These are phyloP conservation scores for Quillaja saponaria DNA, from an alignment of 306 rosid genomes.

Conservation along the genomic window DNA sequence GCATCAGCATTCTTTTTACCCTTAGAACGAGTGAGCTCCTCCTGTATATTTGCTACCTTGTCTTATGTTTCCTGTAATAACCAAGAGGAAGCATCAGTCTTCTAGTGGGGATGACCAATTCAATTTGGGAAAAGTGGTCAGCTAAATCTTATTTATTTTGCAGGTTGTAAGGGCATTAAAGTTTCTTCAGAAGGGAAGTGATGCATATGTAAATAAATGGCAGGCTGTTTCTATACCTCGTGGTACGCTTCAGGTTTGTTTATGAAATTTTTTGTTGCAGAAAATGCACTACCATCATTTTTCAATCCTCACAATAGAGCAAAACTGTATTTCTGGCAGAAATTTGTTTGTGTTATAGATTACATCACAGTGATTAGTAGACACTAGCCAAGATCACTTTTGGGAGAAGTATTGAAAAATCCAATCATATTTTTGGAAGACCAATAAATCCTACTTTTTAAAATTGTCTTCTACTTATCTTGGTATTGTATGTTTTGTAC, in stretches of 20 bases:
- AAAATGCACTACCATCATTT: constrained; percentile 7
- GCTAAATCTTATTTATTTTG: constrained; percentile 30
- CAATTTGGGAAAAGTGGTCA: constrained; percentile 25
- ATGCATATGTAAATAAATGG: constrained; percentile 70
- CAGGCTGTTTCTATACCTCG: constrained; percentile 82
- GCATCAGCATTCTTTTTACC: constrained; percentile 96
- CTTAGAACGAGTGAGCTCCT: constrained; percentile 71
- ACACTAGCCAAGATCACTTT: constrained; percentile 4
- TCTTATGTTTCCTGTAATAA: constrained; percentile 27
- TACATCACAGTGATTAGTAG: constrained; percentile 15
- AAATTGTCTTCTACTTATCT: too few relatives aligned
- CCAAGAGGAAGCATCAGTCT: constrained; percentile 28
- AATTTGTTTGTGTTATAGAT: constrained; percentile 8
- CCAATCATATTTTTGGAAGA: too few relatives aligned
- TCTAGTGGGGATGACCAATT: constrained; percentile 28
- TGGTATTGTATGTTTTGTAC: too few relatives aligned
- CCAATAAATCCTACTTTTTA: too few relatives aligned
- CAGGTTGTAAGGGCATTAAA: constrained; percentile 94
- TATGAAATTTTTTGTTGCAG: constrained; percentile 32
- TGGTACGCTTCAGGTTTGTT: constrained; percentile 98
- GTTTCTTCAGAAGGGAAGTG: constrained; percentile 68
- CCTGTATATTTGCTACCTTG: constrained; percentile 31
- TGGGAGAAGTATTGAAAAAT: too few relatives aligned
- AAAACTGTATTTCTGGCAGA: neutral
- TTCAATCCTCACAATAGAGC: neutral